Base-by-base conservation (phyloP, 164 flowering plant species). In the Santalum album region DNA sequence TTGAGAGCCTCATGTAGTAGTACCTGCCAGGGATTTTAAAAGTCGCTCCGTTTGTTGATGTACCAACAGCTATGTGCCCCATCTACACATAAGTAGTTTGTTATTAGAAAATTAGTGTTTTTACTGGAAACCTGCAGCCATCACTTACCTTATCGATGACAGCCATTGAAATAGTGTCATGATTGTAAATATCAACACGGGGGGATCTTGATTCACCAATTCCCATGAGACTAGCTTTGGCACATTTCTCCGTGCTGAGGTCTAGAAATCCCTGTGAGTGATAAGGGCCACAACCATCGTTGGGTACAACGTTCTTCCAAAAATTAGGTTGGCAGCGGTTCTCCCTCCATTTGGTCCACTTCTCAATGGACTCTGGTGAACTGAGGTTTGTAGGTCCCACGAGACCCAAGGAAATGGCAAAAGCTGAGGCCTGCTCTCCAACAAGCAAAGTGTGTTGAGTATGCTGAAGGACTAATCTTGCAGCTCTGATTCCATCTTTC, bases 11-110 rank as follows among this genome's bases (percentile, higher is more conserved):
- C 21, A 42, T 11, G 3, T 5, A 10, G 3, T 19, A 32, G 61
- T 73, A 86, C 98, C 98, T 88, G 55, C 98, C 98, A 56, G 96
- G 96, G 48, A 91, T 25, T 48, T 91, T 88, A 59, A 77, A 91
- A 12, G 89, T 83, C 44, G 98, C 98, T 26, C 98, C 98, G 78
- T 91, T 91, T 19, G 98, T 91, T 51, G 96, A 91, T 54, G 96
- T 91, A 49, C 98, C 96, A 56, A 86, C 98, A 24, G 95, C 98
- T 50, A 91, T 72, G 58, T 77, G 76, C 57, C 98, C 94, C 71
- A 53, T 75, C 98, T 91, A 64, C 54, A 60, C 15, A 24, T 64
- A 69, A 22, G 21, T 12, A n/a, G 34, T 34, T 11, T 20, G 1
- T 21, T 1, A 48, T 16, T 50, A 11, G 35, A 23, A 36, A 39